These are phyloP conservation scores for Spergularia bocconei DNA, from an alignment of 148 eudicot species.

Conservation along the genomic window DNA sequence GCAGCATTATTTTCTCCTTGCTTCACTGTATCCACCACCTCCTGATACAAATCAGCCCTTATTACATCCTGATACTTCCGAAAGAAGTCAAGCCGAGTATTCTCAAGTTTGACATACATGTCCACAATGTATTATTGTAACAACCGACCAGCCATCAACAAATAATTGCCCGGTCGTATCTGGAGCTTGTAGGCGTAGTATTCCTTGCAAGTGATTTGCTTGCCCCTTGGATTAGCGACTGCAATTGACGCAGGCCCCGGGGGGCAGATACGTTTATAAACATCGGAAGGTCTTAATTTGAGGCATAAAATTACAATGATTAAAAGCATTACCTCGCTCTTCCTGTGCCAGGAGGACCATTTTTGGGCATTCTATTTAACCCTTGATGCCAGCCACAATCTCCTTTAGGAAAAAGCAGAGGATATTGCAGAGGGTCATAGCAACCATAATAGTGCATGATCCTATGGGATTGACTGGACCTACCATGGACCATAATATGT, in stretches of 20 bases:
- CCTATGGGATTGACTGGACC: not conserved
- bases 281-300: too few species aligned
- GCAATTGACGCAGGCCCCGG: too few species aligned
- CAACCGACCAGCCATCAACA: not conserved
- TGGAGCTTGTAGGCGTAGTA: slow-evolving; percentile 11
- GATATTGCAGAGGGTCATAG: slow-evolving; percentile 11
- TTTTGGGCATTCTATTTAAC: not conserved
- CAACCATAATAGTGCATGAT: slow-evolving; percentile 8
- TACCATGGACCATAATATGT: not conserved
- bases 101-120: too few species aligned
- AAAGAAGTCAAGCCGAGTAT: too few species aligned
- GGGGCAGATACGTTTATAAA: too few species aligned
- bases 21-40: not conserved
- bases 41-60: not conserved
- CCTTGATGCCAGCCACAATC: not conserved
- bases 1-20: not conserved
- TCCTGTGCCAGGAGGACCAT: too few species aligned
- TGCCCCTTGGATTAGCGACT: not conserved
- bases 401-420: not conserved
- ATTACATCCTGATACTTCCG: too few species aligned
- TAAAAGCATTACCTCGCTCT: too few species aligned
- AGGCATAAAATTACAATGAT: too few species aligned
- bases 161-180: not conserved
- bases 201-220: not conserved
- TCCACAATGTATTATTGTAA: not conserved